Percentiles rank a stretch among this genome's conserved stretches.
Evolutionary conservation across 371 early-diverging fungal genomes (phyloP).

Genomic region (Nematocida sp.): DNA sequence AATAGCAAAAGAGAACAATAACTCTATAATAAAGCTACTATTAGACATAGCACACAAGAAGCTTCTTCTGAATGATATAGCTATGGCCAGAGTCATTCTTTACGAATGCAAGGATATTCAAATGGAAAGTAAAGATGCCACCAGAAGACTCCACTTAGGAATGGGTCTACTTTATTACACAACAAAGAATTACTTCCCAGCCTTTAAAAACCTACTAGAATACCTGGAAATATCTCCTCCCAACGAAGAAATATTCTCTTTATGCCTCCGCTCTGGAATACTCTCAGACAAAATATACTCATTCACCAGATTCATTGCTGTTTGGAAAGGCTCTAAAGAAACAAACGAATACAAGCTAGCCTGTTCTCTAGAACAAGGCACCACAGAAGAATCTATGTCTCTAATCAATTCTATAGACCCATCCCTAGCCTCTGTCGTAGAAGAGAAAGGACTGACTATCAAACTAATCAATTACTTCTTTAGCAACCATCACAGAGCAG

Average conservation of each 20-base stretch:
- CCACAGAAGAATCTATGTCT: neutral
- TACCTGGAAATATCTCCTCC: conserved; percentile 3
- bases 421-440: neutral
- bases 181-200: conserved; percentile 21
- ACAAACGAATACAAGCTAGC: neutral
- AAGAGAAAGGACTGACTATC: conserved; percentile 19
- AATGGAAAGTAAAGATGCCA: conserved; percentile 20
- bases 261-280: conserved; percentile 9
- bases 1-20: neutral
- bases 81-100: conserved; percentile 25
- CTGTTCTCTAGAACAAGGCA: conserved; percentile 19
- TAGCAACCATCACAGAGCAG: conserved; percentile 26
- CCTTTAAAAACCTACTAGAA: conserved; percentile 31
- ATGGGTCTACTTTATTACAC: conserved; percentile 25
- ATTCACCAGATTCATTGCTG: conserved; percentile 13
- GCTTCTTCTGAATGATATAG: neutral
- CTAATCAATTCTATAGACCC: neutral
- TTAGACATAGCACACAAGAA: conserved; percentile 14
- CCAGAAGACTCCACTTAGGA: conserved; percentile 18
- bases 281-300: conserved; percentile 31
- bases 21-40: neutral
- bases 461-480: conserved; percentile 43
- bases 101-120: conserved; percentile 38
- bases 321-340: neutral
- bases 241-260: neutral